Evolutionary conservation across 768 basidiomycete species (phyloP).

Genomic region (Collybia nuda): DNA sequence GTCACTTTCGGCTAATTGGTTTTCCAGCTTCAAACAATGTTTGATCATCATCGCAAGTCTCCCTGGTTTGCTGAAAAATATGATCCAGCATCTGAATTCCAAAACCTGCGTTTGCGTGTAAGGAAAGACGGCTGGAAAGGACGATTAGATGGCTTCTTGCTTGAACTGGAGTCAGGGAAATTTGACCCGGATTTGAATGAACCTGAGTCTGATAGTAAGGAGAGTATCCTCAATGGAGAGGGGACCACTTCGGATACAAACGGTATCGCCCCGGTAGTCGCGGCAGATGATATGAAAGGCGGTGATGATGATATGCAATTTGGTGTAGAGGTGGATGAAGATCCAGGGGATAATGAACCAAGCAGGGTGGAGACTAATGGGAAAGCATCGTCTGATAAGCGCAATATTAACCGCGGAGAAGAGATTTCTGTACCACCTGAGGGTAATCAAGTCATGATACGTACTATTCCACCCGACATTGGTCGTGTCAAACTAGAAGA

Average conservation of each 20-base stretch:
- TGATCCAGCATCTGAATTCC: slow-evolving; percentile 72
- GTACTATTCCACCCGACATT: slow-evolving; percentile 92
- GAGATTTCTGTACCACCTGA: slow-evolving; percentile 73
- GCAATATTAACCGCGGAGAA: slow-evolving; percentile 59
- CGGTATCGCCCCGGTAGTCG: slow-evolving; percentile 29
- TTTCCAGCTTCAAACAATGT: slow-evolving; percentile 90
- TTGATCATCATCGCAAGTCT: slow-evolving; percentile 92
- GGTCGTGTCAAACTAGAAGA: slow-evolving; percentile 88
- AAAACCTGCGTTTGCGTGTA: slow-evolving; percentile 71
- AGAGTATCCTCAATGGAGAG: slow-evolving; percentile 56
- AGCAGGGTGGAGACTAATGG: slow-evolving; percentile 59
- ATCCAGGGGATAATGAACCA: slow-evolving; percentile 58
- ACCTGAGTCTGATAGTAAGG: slow-evolving; percentile 46
- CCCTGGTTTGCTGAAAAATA: slow-evolving; percentile 98
- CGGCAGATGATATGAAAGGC: slow-evolving; percentile 54
- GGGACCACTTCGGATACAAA: slow-evolving; percentile 35
- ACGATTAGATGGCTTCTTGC: slow-evolving; percentile 67
- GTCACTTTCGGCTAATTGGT: slow-evolving; percentile 23
- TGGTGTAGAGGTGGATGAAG: slow-evolving; percentile 71
- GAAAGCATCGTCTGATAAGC: slow-evolving; percentile 44
- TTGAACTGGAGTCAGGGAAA: slow-evolving; percentile 81
- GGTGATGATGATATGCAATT: slow-evolving; percentile 79
- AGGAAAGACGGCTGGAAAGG: slow-evolving; percentile 86
- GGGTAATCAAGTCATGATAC: slow-evolving; percentile 91
- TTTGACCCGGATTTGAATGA: slow-evolving; percentile 79